Conservation (phyloP, 768 basidiomycete species). For the Multifurca ochricompacta region DNA sequence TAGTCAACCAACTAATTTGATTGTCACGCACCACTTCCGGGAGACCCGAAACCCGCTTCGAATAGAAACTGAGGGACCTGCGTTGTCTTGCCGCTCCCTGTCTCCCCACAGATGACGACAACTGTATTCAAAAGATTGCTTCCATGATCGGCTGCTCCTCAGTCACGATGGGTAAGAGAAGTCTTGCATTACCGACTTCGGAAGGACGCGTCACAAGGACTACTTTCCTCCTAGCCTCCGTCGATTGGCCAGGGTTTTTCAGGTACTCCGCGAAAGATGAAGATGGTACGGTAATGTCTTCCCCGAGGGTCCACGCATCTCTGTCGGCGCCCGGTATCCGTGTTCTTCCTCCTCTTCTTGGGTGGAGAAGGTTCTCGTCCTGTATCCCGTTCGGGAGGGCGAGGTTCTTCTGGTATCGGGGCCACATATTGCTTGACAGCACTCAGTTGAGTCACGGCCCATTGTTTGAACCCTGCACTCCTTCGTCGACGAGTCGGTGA, state of each 20-base stretch:
- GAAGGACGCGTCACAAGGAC: conserved; percentile 53
- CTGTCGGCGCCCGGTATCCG: conserved; percentile 26
- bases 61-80: conserved; percentile 98
- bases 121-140: conserved; percentile 81
- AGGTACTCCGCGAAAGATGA: conserved; percentile 56
- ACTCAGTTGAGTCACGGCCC: conserved; percentile 77
- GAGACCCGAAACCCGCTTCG: conserved; percentile 88
- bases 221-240: conserved; percentile 29
- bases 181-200: conserved; percentile 68
- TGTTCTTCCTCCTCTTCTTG: conserved; percentile 45
- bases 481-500: conserved; percentile 31
- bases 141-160: conserved; percentile 97
- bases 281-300: conserved; percentile 55
- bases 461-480: conserved; percentile 68
- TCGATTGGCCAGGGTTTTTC: conserved; percentile 19
- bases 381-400: background rate
- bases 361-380: conserved; percentile 13
- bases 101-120: conserved; percentile 87
- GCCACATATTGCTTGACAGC: conserved; percentile 37
- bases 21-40: conserved; percentile 58
- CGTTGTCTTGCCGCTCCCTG: conserved; percentile 97
- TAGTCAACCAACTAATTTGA: background rate
- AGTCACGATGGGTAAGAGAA: conserved; percentile 79
- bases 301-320: conserved; percentile 79
- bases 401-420: conserved; percentile 14